Evolutionary conservation across 495 filamentous ascomycete genomes (phyloP).

Genomic region (Friedmanniomyces endolithicus): DNA sequence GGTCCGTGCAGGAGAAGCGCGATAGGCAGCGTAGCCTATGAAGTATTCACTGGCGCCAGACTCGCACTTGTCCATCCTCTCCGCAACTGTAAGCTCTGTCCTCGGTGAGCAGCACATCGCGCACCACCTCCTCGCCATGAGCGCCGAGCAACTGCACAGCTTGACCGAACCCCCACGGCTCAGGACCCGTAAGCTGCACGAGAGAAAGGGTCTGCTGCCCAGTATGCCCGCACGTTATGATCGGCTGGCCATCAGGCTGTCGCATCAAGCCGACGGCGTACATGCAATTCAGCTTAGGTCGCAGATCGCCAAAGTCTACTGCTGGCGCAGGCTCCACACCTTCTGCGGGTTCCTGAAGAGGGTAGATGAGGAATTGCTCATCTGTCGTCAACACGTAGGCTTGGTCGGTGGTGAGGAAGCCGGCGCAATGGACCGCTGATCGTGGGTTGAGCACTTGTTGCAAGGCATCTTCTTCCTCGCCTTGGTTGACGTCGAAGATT

Average conservation of each 20-base stretch:
- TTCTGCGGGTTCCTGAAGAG: slow-evolving; percentile 43
- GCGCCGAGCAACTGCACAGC: slow-evolving; percentile 38
- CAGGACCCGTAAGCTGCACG: slow-evolving; percentile 3
- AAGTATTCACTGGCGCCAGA: slow-evolving; percentile 18
- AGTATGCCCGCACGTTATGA: slow-evolving; percentile 17
- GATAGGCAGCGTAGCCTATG: no score
- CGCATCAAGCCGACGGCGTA: slow-evolving; percentile 61
- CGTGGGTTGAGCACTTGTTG: slow-evolving; percentile 79
- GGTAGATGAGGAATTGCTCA: slow-evolving; percentile 66
- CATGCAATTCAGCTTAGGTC: slow-evolving; percentile 58
- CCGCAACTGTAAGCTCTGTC: slow-evolving; percentile 30
- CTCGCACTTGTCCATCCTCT: slow-evolving; percentile 28
- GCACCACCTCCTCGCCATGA: slow-evolving; percentile 73
- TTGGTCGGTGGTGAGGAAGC: slow-evolving; percentile 47
- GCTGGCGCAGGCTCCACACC: slow-evolving; percentile 41
- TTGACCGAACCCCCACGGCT: slow-evolving; percentile 12
- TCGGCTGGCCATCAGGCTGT: slow-evolving; percentile 8
- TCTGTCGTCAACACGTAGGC: slow-evolving; percentile 53
- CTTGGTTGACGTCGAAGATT: slow-evolving; percentile 60
- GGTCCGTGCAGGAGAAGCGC: no score
- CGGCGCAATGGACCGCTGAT: slow-evolving; percentile 69
- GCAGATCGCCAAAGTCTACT: slow-evolving; percentile 61
- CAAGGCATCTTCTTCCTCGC: slow-evolving; percentile 77
- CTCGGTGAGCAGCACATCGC: slow-evolving; percentile 64
- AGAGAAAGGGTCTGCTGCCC: slow-evolving; percentile 10